Percentiles rank a stretch among this genome's conserved stretches.
Evolutionary conservation across 1,139 yeast species (phyloP).

Genomic region (Pichia inconspicua): DNA sequence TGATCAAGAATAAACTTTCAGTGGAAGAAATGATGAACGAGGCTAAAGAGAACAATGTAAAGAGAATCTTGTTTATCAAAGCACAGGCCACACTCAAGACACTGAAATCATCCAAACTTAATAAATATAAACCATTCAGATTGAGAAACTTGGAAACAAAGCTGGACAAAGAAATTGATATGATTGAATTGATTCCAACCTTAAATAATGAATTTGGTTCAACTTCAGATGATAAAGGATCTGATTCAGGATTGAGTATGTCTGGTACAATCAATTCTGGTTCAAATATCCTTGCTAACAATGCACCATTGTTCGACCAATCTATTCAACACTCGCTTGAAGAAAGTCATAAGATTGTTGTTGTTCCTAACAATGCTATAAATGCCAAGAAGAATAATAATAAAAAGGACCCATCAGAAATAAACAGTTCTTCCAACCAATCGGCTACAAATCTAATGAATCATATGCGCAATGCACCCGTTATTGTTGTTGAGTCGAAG

Average conservation of each 20-base stretch:
- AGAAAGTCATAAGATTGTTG: conserved; percentile 48
- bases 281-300: neutral
- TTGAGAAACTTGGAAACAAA: conserved; percentile 54
- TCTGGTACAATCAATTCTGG: neutral
- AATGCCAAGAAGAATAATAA: conserved; percentile 61
- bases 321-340: conserved; percentile 1
- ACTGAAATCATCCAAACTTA: conserved; percentile 27
- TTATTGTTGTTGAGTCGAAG: conserved; percentile 66
- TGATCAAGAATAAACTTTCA: conserved; percentile 42
- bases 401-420: conserved; percentile 72
- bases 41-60: conserved; percentile 63
- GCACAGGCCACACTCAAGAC: conserved; percentile 38
- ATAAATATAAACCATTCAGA: conserved; percentile 65
- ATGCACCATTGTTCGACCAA: neutral
- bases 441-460: conserved; percentile 51
- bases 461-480: conserved; percentile 55
- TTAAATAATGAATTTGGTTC: conserved; percentile 31
- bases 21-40: conserved; percentile 62
- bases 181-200: conserved; percentile 51
- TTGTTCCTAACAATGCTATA: conserved; percentile 66
- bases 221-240: conserved; percentile 1
- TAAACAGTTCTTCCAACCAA: conserved; percentile 63
- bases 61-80: conserved; percentile 67
- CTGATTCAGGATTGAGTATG: conserved; percentile 1
- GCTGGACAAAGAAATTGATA: conserved; percentile 62